Percentiles rank a stretch among this genome's conserved stretches.
These are phyloP conservation scores for Fusarium sp. DNA, from an alignment of 2,329 filamentous ascomycete species.

Conservation along the genomic window DNA sequence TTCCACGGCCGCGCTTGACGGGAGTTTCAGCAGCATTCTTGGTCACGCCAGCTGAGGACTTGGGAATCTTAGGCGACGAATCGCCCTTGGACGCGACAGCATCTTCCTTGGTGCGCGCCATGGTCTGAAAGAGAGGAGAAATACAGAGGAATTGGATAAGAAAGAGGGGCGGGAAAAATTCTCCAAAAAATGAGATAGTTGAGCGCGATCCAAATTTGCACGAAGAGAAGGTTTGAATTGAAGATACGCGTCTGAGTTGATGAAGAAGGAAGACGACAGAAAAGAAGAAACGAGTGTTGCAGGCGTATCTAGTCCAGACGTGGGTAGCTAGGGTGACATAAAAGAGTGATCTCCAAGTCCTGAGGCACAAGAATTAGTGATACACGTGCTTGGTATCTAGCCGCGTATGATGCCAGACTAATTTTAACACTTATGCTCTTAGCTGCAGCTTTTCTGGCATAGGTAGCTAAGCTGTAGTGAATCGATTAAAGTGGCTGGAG, in stretches of 20 bases:
- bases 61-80: slow-evolving; percentile 40
- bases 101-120: slow-evolving; percentile 51
- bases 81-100: slow-evolving; percentile 33
- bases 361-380: background rate
- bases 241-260: slow-evolving; percentile 5
- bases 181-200: slow-evolving; percentile 15
- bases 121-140: slow-evolving; percentile 14
- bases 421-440: background rate
- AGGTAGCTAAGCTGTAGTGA: slow-evolving; percentile 2
- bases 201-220: background rate
- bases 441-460: background rate
- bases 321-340: background rate
- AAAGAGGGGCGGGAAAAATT: slow-evolving; percentile 9
- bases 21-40: slow-evolving; percentile 57
- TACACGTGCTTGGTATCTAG: background rate
- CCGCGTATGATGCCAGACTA: background rate
- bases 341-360: background rate
- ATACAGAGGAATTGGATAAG: background rate
- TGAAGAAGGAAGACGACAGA: slow-evolving; percentile 21
- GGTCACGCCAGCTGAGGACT: slow-evolving; percentile 51
- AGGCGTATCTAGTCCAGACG: background rate
- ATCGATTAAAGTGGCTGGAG: slow-evolving; percentile 34
- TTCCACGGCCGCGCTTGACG: slow-evolving; percentile 51
- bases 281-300: slow-evolving; percentile 10
- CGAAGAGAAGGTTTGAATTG: background rate